Conservation (phyloP, 768 basidiomycete species). For the Mrakia hoshinonis region DNA sequence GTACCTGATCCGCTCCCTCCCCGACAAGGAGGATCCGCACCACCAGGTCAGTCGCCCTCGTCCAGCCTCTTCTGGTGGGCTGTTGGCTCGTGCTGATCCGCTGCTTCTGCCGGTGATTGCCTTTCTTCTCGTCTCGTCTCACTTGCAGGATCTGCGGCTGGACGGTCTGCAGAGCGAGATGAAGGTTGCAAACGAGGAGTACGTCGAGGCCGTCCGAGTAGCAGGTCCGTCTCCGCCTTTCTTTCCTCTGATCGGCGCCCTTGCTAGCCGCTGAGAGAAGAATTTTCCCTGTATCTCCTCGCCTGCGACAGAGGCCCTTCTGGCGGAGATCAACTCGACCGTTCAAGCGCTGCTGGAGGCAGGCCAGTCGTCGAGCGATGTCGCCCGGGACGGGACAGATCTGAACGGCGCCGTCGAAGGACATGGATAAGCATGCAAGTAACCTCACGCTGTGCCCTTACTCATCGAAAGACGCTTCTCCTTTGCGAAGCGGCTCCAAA, state of each 20-base stretch:
- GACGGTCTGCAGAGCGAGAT: slow-evolving; percentile 62
- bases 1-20: slow-evolving; percentile 68
- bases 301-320: not conserved
- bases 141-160: slow-evolving; percentile 45
- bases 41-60: slow-evolving; percentile 60
- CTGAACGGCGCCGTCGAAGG: not conserved
- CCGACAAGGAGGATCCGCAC: slow-evolving; percentile 68
- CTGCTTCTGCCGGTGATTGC: not conserved
- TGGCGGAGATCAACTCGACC: slow-evolving; percentile 5
- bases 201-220: slow-evolving; percentile 59
- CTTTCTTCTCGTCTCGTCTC: not conserved
- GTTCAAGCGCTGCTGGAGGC: not conserved
- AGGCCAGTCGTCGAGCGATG: too few species aligned
- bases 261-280: too few species aligned
- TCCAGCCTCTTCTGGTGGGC: too few species aligned
- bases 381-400: not conserved
- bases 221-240: slow-evolving; percentile 53
- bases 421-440: too few species aligned
- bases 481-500: too few species aligned
- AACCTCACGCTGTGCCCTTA: too few species aligned
- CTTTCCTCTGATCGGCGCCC: slow-evolving; percentile 54
- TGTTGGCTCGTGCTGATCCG: too few species aligned
- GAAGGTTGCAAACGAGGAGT: slow-evolving; percentile 64
- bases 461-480: too few species aligned
- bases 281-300: not conserved